Evolutionary conservation across 1,284 basidiomycete species (phyloP).

Genomic region (Psilocybe mexicana): DNA sequence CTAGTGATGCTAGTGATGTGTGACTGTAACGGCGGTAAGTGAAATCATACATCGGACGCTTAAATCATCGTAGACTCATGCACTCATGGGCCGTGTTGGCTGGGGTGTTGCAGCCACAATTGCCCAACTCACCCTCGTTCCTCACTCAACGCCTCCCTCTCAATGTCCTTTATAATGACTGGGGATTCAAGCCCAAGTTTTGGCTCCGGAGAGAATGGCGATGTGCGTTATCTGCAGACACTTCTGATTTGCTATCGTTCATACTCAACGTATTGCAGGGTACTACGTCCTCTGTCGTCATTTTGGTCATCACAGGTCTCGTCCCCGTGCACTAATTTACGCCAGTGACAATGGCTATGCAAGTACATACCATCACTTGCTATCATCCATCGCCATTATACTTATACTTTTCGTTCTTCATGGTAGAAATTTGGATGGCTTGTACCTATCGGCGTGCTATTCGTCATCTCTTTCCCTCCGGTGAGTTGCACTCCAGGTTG

Average conservation of each 20-base stretch:
- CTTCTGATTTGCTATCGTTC: slow-evolving; percentile 6
- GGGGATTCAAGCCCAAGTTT: slow-evolving; percentile 44
- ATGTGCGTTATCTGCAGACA: slow-evolving; percentile 38
- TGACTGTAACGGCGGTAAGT: too few relatives aligned
- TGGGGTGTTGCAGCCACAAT: too few relatives aligned
- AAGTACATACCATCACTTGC: slow-evolving; percentile 34
- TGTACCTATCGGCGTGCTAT: slow-evolving; percentile 80
- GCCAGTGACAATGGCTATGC: slow-evolving; percentile 63
- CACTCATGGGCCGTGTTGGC: too few relatives aligned
- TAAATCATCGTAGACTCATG: too few relatives aligned
- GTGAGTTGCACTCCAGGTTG: slow-evolving; percentile 36
- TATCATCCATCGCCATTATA: not conserved
- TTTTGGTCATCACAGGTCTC: slow-evolving; percentile 52
- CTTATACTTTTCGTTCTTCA: slow-evolving; percentile 8
- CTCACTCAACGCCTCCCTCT: too few relatives aligned
- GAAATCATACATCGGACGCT: too few relatives aligned
- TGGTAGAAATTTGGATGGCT: slow-evolving; percentile 65
- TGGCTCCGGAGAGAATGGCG: slow-evolving; percentile 52
- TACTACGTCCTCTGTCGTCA: slow-evolving; percentile 48
- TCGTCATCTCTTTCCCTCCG: slow-evolving; percentile 78
- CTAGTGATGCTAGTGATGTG: too few relatives aligned
- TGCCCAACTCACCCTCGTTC: too few relatives aligned
- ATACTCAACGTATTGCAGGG: slow-evolving; percentile 37
- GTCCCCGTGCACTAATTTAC: slow-evolving; percentile 65
- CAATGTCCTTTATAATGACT: too few relatives aligned